A percentile compares a stretch with the other conserved stretches of the same genome.
These are phyloP conservation scores for Kluyveromyces sp. DNA, from an alignment of 1,139 yeast genomes.

Conservation along the genomic window DNA sequence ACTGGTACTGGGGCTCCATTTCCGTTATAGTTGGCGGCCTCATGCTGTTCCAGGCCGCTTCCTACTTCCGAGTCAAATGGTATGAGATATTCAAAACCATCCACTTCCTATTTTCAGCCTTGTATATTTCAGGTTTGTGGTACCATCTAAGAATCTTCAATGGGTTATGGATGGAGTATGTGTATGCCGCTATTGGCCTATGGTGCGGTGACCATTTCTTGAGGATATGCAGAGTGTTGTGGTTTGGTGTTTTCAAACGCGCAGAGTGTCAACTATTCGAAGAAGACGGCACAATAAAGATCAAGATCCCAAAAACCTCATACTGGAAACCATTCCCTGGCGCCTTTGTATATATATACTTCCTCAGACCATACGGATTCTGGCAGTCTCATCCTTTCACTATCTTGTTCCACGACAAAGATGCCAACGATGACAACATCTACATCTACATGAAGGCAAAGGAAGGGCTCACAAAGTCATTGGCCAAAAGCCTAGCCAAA, in stretches of 20 bases:
- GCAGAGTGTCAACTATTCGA: constrained; percentile 43
- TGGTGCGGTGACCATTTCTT: constrained; percentile 58
- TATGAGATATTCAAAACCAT: constrained; percentile 55
- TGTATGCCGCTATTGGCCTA: constrained; percentile 47
- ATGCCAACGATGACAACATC: constrained; percentile 29
- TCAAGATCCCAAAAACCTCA: constrained; percentile 23
- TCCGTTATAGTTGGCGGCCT: constrained; percentile 34
- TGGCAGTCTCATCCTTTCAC: constrained; percentile 68
- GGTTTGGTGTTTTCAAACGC: constrained; percentile 40
- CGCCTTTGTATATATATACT: constrained; percentile 50
- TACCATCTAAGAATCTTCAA: constrained; percentile 42
- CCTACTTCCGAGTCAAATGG: constrained; percentile 40
- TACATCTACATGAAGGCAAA: constrained; percentile 40
- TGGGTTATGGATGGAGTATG: constrained; percentile 33
- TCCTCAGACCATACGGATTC: constrained; percentile 40
- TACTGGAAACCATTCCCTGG: constrained; percentile 46
- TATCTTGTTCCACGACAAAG: constrained; percentile 33
- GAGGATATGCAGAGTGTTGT: constrained; percentile 40
- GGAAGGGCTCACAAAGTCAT: constrained; percentile 35
- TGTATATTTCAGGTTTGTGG: constrained; percentile 53
- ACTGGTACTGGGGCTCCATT: constrained; percentile 40
- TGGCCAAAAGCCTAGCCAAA: constrained; percentile 25
- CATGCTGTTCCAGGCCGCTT: constrained; percentile 39
- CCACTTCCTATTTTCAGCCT: constrained; percentile 50
- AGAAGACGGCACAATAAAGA: constrained; percentile 34